Evolutionary conservation across 2,329 filamentous ascomycete species (phyloP).

Genomic region (Penicillium sp.): DNA sequence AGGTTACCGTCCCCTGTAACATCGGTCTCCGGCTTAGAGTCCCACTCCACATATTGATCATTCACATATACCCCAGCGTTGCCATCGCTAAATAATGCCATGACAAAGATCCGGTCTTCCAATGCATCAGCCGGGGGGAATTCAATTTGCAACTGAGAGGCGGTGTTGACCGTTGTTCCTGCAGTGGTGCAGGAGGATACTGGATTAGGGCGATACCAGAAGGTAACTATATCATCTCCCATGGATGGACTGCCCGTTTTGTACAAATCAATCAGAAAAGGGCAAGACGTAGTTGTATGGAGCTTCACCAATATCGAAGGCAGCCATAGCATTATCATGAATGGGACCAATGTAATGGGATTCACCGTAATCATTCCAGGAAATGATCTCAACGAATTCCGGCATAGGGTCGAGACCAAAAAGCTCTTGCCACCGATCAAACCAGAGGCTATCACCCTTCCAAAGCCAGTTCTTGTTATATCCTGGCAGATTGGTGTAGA

Average conservation of each 20-base stretch:
- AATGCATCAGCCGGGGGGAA: neutral
- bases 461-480: conserved; percentile 63
- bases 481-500: neutral
- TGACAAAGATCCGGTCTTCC: neutral
- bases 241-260: neutral
- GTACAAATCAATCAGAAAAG: neutral
- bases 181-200: neutral
- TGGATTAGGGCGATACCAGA: neutral
- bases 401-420: conserved; percentile 37
- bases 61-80: neutral
- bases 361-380: conserved; percentile 4
- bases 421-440: conserved; percentile 57
- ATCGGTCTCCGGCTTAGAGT: neutral
- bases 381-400: conserved; percentile 5
- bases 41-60: neutral
- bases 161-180: neutral
- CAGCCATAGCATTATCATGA: neutral
- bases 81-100: neutral
- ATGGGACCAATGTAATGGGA: neutral
- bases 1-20: neutral
- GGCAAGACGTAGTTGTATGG: neutral
- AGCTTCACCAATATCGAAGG: neutral
- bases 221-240: neutral
- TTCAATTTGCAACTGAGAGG: conserved; percentile 2
- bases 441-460: conserved; percentile 49